Conservation (phyloP, 176 grass and related monocot species). For the Olyra latifolia region DNA sequence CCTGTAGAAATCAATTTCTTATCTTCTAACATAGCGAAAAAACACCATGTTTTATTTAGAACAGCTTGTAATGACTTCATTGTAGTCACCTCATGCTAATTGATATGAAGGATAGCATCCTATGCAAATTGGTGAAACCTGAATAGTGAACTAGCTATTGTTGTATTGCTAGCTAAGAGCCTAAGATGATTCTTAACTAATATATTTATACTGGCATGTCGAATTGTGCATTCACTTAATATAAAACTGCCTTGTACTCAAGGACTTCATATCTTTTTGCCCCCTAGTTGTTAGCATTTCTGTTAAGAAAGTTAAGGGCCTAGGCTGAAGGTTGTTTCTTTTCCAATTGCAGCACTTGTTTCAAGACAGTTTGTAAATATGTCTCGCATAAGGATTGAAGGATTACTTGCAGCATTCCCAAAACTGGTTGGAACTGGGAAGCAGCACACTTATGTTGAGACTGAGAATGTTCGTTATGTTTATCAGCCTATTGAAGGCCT, state of each 20-base stretch:
- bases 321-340: not conserved
- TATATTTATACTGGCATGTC: not conserved
- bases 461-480: slow-evolving; percentile 82
- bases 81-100: slow-evolving; percentile 1
- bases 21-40: not conserved
- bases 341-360: slow-evolving; percentile 65
- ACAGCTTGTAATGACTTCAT: not conserved
- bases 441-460: slow-evolving; percentile 89
- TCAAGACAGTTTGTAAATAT: slow-evolving; percentile 86
- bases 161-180: not conserved
- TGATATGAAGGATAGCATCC: not conserved
- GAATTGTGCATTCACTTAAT: not conserved
- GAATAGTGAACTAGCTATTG: not conserved
- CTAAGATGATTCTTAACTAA: not conserved
- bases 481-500: slow-evolving; percentile 81
- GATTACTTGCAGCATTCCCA: slow-evolving; percentile 84
- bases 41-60: not conserved
- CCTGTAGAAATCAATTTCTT: not conserved
- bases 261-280: not conserved
- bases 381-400: slow-evolving; percentile 84
- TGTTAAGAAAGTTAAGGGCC: not conserved
- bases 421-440: slow-evolving; percentile 83
- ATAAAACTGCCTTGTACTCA: not conserved
- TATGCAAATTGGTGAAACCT: not conserved
- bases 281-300: not conserved